phyloP scores from a whole-genome alignment of 1,284 basidiomycete species.

The Bondarzewia mesenterica region DNA sequence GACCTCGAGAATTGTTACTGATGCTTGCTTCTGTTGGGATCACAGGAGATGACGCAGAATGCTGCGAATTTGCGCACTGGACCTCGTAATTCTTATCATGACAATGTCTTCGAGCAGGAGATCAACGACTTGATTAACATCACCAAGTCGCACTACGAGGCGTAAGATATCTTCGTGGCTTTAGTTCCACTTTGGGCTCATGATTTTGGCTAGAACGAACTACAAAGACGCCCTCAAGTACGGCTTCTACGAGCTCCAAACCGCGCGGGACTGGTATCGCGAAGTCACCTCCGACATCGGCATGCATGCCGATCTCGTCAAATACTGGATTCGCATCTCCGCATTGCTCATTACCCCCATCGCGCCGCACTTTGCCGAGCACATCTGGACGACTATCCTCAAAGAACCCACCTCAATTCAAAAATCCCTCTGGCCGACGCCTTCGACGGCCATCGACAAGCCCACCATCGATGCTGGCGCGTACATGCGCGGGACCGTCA shows the following conservation, averaged over 20 bases:
- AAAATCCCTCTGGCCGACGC: conserved; percentile 72
- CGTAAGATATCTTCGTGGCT: conserved; percentile 38
- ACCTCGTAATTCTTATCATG: conserved; percentile 61
- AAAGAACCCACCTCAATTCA: conserved; percentile 76
- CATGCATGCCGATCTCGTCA: conserved; percentile 80
- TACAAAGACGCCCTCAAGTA: conserved; percentile 96
- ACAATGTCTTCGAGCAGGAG: conserved; percentile 88
- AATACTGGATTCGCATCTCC: conserved; percentile 79
- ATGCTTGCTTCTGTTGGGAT: background rate
- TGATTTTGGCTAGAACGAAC: conserved; percentile 63
- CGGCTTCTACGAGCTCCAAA: conserved; percentile 96
- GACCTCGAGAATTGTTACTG: background rate
- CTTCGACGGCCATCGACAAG: conserved; percentile 47
- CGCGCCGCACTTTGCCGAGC: conserved; percentile 93
- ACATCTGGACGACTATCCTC: conserved; percentile 79
- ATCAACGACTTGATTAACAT: conserved; percentile 80
- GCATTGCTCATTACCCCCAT: conserved; percentile 82
- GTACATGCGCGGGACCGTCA: conserved; percentile 84
- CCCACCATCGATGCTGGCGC: conserved; percentile 63
- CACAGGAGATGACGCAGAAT: conserved; percentile 71
- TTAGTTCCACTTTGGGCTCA: background rate
- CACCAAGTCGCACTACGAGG: conserved; percentile 73
- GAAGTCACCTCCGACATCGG: conserved; percentile 84
- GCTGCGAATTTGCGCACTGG: conserved; percentile 67
- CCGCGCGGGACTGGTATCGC: conserved; percentile 92